Percentiles rank a stretch among this genome's conserved stretches.
Evolutionary conservation across 768 basidiomycete species (phyloP).

Genomic region (Sarcomyxa edulis): DNA sequence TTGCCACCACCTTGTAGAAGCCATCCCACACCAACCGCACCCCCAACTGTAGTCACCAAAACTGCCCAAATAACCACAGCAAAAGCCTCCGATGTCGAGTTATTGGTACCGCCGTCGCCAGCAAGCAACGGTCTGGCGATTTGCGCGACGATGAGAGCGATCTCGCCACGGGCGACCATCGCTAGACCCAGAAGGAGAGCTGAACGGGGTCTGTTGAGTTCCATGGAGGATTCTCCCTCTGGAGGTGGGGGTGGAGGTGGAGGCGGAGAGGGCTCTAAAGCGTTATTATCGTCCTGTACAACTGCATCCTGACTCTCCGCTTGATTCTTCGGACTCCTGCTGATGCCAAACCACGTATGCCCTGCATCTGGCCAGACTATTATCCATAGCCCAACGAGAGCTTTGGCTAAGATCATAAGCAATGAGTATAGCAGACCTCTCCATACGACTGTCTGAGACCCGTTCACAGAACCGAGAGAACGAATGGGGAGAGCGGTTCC

Average conservation of each 20-base stretch:
- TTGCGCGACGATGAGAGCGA: constrained; percentile 57
- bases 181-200: constrained; percentile 49
- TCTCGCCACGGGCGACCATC: constrained; percentile 66
- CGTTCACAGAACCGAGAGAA: constrained; percentile 33
- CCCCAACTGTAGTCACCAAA: constrained; percentile 46
- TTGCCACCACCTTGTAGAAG: no score
- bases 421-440: constrained; percentile 36
- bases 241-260: no score
- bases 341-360: no score
- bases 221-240: no score
- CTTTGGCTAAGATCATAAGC: constrained; percentile 53
- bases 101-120: constrained; percentile 1
- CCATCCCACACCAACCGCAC: no score
- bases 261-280: no score
- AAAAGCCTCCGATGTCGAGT: constrained; percentile 33
- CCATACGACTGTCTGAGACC: constrained; percentile 25
- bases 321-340: no score
- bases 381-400: constrained; percentile 41
- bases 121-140: constrained; percentile 29
- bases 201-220: no score
- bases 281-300: no score
- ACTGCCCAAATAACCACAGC: constrained; percentile 56
- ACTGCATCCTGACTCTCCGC: no score
- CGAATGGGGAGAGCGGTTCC: constrained; percentile 50
- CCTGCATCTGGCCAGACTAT: constrained; percentile 34